Conservation (phyloP, 352 stramenopile genomes). For the Pythium apleroticum region DNA sequence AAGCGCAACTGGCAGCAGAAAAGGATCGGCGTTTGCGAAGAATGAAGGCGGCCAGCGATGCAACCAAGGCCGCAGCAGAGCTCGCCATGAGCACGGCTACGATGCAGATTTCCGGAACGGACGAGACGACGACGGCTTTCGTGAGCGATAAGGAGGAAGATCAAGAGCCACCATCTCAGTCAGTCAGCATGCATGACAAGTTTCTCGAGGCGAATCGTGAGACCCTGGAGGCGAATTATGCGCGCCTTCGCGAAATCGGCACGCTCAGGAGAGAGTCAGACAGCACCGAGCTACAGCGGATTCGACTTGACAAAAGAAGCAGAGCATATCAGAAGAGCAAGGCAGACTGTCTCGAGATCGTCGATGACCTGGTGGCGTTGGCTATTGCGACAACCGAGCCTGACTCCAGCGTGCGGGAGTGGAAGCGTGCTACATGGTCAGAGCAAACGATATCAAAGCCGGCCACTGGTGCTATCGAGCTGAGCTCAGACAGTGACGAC, state of each 20-base stretch:
- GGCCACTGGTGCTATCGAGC: not conserved
- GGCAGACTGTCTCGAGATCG: conserved; percentile 8
- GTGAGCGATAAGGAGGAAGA: not conserved
- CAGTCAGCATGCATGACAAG: conserved; percentile 29
- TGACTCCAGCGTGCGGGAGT: not conserved
- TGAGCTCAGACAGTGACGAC: not conserved
- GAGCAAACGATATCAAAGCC: not conserved
- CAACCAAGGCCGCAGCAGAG: conserved; percentile 33
- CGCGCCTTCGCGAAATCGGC: conserved; percentile 37
- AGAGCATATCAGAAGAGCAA: conserved; percentile 21
- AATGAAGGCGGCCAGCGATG: conserved; percentile 41
- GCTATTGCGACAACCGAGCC: not conserved
- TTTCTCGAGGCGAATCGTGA: conserved; percentile 45
- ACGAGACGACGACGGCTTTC: not conserved
- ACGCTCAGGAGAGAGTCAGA: conserved; percentile 37
- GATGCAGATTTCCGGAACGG: not conserved
- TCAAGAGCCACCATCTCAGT: conserved; percentile 4
- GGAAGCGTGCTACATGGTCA: conserved; percentile 6
- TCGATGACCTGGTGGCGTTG: conserved; percentile 12
- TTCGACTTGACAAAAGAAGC: conserved; percentile 27
- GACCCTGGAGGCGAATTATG: conserved; percentile 52
- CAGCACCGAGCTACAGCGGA: conserved; percentile 29
- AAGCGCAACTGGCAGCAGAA: conserved; percentile 62
- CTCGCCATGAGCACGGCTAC: not conserved
- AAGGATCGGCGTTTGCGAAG: conserved; percentile 60